Conservation (phyloP, 176 grass and related monocot species). For the maize (Zea mays) region DNA sequence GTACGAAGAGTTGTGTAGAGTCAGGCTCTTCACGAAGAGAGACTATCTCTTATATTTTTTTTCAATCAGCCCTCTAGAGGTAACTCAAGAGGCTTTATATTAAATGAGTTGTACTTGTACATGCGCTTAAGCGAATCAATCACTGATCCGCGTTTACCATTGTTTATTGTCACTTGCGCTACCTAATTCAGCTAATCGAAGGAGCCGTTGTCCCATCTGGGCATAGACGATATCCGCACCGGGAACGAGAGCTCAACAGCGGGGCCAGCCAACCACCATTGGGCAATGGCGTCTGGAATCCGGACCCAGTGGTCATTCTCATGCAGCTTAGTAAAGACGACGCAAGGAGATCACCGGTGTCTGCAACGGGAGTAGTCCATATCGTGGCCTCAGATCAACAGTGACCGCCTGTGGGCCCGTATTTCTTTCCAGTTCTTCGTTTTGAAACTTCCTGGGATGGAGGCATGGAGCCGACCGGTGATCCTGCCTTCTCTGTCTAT, state of each 20-base stretch:
- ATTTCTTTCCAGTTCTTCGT: not conserved
- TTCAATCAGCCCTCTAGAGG: no score
- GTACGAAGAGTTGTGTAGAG: no score
- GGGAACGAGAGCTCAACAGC: not conserved
- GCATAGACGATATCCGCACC: not conserved
- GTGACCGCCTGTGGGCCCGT: not conserved
- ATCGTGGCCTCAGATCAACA: not conserved
- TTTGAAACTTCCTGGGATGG: not conserved
- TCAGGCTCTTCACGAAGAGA: no score
- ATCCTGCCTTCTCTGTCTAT: conserved; percentile 13
- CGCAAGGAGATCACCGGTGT: not conserved
- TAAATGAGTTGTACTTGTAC: no score
- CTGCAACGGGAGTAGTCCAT: not conserved
- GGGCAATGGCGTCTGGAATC: not conserved
- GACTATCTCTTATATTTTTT: no score
- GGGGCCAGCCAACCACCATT: not conserved
- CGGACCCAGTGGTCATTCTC: not conserved
- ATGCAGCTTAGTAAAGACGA: not conserved
- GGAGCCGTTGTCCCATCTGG: conserved; percentile 16
- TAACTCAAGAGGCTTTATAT: no score
- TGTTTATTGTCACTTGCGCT: conserved; percentile 2
- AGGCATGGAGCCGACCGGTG: not conserved
- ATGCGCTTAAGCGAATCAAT: not conserved
- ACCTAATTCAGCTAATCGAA: conserved; percentile 34
- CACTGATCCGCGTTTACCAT: not conserved